Base-by-base conservation (phyloP, 352 stramenopile genomes). In the Plasmopara muralis region DNA sequence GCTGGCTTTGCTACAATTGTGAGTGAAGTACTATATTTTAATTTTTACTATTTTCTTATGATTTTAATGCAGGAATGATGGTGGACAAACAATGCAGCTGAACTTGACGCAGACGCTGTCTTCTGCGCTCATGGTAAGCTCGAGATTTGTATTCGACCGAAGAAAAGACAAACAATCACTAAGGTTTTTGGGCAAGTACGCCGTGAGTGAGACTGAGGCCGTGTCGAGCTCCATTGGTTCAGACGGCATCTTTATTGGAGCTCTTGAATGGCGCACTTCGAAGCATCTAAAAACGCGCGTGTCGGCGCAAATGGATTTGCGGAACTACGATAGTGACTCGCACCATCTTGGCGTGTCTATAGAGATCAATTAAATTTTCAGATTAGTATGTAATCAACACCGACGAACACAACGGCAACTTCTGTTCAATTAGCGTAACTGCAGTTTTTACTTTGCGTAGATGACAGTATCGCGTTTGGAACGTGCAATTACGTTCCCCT, bases 381-480 rank as follows among this genome's bases (percentile, higher is more conserved):
- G 34, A 37, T 37, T 28, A 55, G 47, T 62, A 64, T 67, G 64
- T 67, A 68, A 62, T 35, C 31, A 35, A 35, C 31, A 35, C 31
- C 10, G 31, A 35, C 31, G 10, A 35, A 35, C 31, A 12, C 31
- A 35, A 35, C 10, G 31, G 6, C 37, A 41, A 41, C 5, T 41
- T 41, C 4, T 16, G 4, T 15, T 41, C 8, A 41, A 41, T 16
- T 5, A 16, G 13, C 37, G 33, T 14, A 38, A 38, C 39, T 56
- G 10, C 20, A 25, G 20, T 5, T 10, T 15, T 70, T 68, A 93
- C 59, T 90, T 90, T 47, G 81, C 81, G 65, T 85, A 94, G 57
- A 94, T 90, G 55, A 94, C 79, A 4, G 83, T 94, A 64, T 94
- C 83, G 9, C 81, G 79, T 60, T 94, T 94, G 50, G 71, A 83